Base-by-base conservation (phyloP, 1,139 yeast genomes). In the Torulaspora pretoriensis region DNA sequence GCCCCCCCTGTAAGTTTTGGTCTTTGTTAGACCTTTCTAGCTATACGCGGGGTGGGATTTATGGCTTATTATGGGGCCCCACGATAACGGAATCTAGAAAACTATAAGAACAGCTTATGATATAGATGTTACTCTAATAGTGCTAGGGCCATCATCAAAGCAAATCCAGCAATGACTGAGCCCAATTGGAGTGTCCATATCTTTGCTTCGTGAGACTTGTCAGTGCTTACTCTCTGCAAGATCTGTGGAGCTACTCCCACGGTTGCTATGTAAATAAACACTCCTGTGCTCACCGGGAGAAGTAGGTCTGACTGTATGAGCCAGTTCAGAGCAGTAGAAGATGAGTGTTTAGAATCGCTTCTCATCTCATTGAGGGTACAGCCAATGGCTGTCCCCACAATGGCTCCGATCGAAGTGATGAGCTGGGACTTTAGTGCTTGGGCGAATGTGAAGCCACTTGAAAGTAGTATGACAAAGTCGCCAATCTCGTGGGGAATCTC, bases 401-500 rank as follows among this genome's bases (percentile, higher is more conserved):
- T 70, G 0, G 87, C 82, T 24, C 88, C 87, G 28, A 72, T 48
- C 1, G 83, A 81, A 2, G 86, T 79, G 30, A 80, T 59, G 45
- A 80, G 70, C 62, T 82, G 88, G 0, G 83, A 78, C 42, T 70
- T 71, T 71, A 81, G 70, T 4, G 86, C 86, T 48, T 77, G 77
- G 60, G 74, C 63, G 60, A 78, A 78, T 26, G 82, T 68, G 53
- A 79, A 75, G 0, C 88, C 88, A 19, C 81, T 81, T 53, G 80
- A 80, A 45, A 81, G 70, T 48, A 81, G 65, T 29, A 83, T 65
- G 0, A 87, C 87, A 64, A 80, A 81, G 57, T 83, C 90, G 40
- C 88, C 87, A 46, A 82, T 74, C 56, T 81, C 86, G 58, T 82
- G 89, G 8, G 90, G 90, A 40, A 82, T 75, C 61, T 83, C 89